Conservation (phyloP, 2,329 filamentous ascomycete species). For the Hawksworthiomyces lignivorus region DNA sequence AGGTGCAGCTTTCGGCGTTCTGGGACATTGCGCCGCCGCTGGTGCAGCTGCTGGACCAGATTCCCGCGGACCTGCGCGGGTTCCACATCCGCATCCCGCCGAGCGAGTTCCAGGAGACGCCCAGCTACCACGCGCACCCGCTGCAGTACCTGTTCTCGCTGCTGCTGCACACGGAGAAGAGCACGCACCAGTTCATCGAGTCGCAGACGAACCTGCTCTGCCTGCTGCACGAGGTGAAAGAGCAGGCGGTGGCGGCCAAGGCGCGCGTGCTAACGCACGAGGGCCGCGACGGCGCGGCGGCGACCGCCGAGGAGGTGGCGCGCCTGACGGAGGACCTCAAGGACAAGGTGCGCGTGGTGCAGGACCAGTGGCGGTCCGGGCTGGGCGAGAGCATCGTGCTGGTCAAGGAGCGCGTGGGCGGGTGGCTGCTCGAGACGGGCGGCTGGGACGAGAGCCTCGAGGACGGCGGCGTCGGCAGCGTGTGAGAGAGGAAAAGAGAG, state of each 20-base stretch:
- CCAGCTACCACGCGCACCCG: constrained; percentile 69
- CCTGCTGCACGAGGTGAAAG: constrained; percentile 82
- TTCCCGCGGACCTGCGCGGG: constrained; percentile 50
- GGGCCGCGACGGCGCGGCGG: constrained; percentile 35
- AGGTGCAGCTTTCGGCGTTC: constrained; percentile 86
- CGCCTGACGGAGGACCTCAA: constrained; percentile 78
- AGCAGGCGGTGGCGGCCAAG: constrained; percentile 63
- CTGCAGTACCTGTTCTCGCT: constrained; percentile 86
- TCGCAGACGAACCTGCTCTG: constrained; percentile 86
- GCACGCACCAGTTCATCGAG: constrained; percentile 95
- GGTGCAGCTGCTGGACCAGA: constrained; percentile 67
- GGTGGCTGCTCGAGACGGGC: constrained; percentile 66
- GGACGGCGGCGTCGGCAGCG: constrained; percentile 44
- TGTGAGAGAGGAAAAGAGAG: constrained; percentile 21
- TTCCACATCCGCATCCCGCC: constrained; percentile 73
- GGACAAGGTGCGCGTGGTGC: constrained; percentile 84
- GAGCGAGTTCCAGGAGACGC: constrained; percentile 78
- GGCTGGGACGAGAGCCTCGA: constrained; percentile 79
- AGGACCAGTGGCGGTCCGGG: constrained; percentile 83
- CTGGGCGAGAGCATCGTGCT: constrained; percentile 69
- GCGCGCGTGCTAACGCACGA: constrained; percentile 28
- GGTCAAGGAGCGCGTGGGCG: constrained; percentile 66
- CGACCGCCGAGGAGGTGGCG: constrained; percentile 59
- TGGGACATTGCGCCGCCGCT: constrained; percentile 95
- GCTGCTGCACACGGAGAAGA: constrained; percentile 81